Conservation (phyloP, 106 monocot species). For the Apostasia ramifera region DNA sequence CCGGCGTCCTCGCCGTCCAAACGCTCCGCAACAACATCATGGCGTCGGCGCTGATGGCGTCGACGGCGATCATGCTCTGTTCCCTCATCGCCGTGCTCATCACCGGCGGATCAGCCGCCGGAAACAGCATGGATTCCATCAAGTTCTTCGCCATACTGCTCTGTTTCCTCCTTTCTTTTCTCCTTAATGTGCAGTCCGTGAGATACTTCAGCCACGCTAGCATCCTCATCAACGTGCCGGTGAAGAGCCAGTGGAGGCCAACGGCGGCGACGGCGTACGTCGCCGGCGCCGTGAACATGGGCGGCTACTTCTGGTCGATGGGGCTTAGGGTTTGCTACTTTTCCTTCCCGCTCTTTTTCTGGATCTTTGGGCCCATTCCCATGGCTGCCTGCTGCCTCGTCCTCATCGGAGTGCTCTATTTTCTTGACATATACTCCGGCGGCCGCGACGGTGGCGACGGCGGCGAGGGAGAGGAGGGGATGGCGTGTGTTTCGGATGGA, state of each 20-base stretch:
- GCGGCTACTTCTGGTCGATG: conserved; percentile 70
- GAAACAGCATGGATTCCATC: conserved; percentile 18
- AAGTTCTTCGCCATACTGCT: conserved; percentile 65
- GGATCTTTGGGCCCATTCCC: conserved; percentile 70
- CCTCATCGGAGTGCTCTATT: conserved; percentile 47
- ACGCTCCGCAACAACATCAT: conserved; percentile 80
- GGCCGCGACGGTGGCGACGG: not conserved
- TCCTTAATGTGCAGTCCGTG: conserved; percentile 61
- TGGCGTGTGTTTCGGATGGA: not conserved
- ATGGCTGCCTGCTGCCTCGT: conserved; percentile 35
- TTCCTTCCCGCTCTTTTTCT: conserved; percentile 64
- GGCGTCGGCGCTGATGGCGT: conserved; percentile 72
- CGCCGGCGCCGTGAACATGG: conserved; percentile 27
- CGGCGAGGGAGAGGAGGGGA: not conserved
- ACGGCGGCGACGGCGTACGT: conserved; percentile 36
- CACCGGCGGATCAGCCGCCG: conserved; percentile 8
- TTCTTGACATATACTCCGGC: conserved; percentile 41
- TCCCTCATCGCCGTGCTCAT: conserved; percentile 64
- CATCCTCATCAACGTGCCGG: conserved; percentile 63
- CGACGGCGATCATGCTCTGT: conserved; percentile 58
- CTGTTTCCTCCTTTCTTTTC: conserved; percentile 74
- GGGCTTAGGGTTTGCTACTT: conserved; percentile 74
- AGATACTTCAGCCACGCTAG: conserved; percentile 80
- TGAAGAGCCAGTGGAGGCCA: not conserved
- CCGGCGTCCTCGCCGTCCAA: conserved; percentile 67